phyloP scores from a whole-genome alignment of 805 yeast genomes.

The Cyberlindnera maclurae region DNA sequence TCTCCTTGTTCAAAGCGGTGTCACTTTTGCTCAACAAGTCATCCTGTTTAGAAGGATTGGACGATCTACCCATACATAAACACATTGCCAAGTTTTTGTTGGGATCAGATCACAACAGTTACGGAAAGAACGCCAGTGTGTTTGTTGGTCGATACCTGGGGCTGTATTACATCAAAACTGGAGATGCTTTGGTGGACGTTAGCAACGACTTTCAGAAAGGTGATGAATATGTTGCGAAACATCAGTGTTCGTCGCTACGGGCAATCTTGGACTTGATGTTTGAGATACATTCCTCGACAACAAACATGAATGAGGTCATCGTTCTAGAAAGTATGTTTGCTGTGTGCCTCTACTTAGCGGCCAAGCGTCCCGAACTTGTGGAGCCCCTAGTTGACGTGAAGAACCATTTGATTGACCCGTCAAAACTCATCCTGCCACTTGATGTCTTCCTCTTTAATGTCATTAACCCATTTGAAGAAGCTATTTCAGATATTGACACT shows the following conservation, averaged over 20 bases:
- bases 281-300: conserved; percentile 8
- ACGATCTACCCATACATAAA: conserved; percentile 7
- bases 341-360: conserved; percentile 27
- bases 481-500: background rate
- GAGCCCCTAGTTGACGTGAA: conserved; percentile 9
- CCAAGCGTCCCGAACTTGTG: conserved; percentile 8
- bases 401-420: conserved; percentile 10
- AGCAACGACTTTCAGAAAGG: conserved; percentile 5
- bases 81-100: conserved; percentile 12
- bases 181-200: conserved; percentile 7
- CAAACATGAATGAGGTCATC: conserved; percentile 14
- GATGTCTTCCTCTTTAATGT: conserved; percentile 14
- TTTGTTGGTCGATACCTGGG: conserved; percentile 20
- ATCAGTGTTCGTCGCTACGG: conserved; percentile 22
- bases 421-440: conserved; percentile 6
- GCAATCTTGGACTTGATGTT: conserved; percentile 24
- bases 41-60: conserved; percentile 4
- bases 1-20: conserved; percentile 8
- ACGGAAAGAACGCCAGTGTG: conserved; percentile 1
- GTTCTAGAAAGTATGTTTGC: conserved; percentile 37
- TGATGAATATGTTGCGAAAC: conserved; percentile 14
- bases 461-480: conserved; percentile 3
- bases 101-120: background rate
- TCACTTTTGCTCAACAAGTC: conserved; percentile 8
- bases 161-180: conserved; percentile 14